phyloP scores from a whole-genome alignment of 768 basidiomycete species.

The Mycena latifolia region DNA sequence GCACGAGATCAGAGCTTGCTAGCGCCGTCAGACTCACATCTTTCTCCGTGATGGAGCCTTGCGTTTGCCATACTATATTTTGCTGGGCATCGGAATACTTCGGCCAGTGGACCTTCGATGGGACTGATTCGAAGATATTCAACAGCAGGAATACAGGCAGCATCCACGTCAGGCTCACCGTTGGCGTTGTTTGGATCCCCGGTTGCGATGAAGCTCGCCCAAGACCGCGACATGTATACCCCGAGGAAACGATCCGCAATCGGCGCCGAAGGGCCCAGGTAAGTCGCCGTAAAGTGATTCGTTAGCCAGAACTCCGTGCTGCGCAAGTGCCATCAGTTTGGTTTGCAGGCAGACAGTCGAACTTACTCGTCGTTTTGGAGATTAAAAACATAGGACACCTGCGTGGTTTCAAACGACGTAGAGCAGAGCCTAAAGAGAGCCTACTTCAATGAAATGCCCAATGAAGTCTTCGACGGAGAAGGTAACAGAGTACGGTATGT shows the following conservation, averaged over 20 bases:
- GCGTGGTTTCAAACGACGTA: background rate
- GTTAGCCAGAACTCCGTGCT: constrained; percentile 34
- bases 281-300: constrained; percentile 35
- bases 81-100: constrained; percentile 26
- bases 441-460: constrained; percentile 32
- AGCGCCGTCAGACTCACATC: constrained; percentile 21
- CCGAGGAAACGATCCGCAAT: constrained; percentile 35
- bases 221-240: constrained; percentile 29
- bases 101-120: constrained; percentile 25
- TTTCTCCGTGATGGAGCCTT: constrained; percentile 28
- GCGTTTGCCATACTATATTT: constrained; percentile 34
- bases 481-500: constrained; percentile 26
- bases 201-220: constrained; percentile 36
- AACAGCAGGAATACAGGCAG: background rate
- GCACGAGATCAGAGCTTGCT: background rate
- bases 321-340: background rate
- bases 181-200: constrained; percentile 36
- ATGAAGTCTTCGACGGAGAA: constrained; percentile 23
- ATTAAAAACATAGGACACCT: constrained; percentile 36
- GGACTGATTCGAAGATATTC: constrained; percentile 9
- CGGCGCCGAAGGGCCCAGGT: constrained; percentile 26
- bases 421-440: background rate
- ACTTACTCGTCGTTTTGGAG: constrained; percentile 33
- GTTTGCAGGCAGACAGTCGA: background rate
- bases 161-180: background rate